Base-by-base conservation (phyloP, 306 rosid species). In the Pyrus pyrifolia region DNA sequence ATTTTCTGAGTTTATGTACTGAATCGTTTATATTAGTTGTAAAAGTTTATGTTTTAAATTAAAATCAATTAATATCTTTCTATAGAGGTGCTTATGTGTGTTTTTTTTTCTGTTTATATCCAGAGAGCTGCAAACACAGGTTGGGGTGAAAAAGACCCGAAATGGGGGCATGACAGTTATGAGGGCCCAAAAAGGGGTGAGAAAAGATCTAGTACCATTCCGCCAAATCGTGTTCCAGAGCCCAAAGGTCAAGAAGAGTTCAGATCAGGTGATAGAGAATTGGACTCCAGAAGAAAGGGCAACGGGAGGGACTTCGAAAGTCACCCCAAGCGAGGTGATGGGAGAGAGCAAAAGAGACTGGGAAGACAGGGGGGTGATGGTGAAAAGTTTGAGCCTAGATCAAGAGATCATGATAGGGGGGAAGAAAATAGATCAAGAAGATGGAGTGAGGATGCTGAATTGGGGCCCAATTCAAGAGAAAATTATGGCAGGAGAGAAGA, bases 71-170 rank as follows among this genome's bases (percentile, higher is more conserved):
- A n/a, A 11, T 21, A n/a, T 60, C 11, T 40, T 0, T 7, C 4
- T n/a, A 44, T 61, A 1, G 61, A 27, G 73, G 60, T 83, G 30
- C 75, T 83, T 67, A 81, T 76, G 6, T 71, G 18, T 60, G 61
- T 60, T 35, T 49, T 73, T 76, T 76, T 38, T 67, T 80, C 25
- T 76, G 75, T 76, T 74, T 69, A 61, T 83, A 27, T 66, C 44
- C 81, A 95, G 97, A 89, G 97, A 90, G 96, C 96, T 90, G 93
- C 97, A 64, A 90, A 95, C 83, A 92, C 97, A 2, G 99, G 97
- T 27, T 95, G 97, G 97, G 98, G 97, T 51, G 85, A 72, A 19
- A 86, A 89, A 46, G 89, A 85, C 76, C 83, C 82, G 38, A 65
- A 78, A 68, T 86, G 97, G 97, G 93, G 88, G 42, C 86, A 82